Evolutionary conservation across 2,329 filamentous ascomycete species (phyloP), one percentile per base, ranked within the genome.

Genomic region (Aspergillaceae sp.): DNA sequence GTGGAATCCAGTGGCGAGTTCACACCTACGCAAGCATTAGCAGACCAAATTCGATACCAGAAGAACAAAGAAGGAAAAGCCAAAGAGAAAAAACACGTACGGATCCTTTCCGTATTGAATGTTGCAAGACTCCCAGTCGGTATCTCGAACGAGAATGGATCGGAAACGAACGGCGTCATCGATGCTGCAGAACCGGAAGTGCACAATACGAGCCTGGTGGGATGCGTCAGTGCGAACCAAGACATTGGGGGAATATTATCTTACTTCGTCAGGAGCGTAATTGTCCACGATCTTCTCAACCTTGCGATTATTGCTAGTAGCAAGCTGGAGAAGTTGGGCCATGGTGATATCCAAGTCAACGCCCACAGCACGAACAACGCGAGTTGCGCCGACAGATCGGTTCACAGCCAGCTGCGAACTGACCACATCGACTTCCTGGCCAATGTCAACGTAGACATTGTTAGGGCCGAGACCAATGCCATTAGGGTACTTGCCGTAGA

Each of bases 171-270:
- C 63, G 0, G 74, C 73, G 44, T 75, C 59, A 27, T 64, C 60
- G 47, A 76, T 71, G 49, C 64, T 71, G 38, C 62, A 65, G 56
- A 77, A 76, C 6, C 72, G 70, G 53, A 75, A 75, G 29, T 67
- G 60, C n/a, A 74, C 65, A 30, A 62, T 68, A 36, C 66, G 64
- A 30, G 63, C 60, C 71, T 74, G 46, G 11, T 19, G 2, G 19
- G 19, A 19, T 19, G 19, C 19, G 36, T 45, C 29, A 50, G 46
- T 43, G 45, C 5, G 19, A 19, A 19, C 19, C 19, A 19, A 19
- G 19, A 19, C 19, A 19, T 19, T 19, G 19, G 19, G 19, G 19
- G 8, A 7, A 10, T 36, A 4, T 28, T 8, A 11, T 51, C 71
- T 67, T 62, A 74, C 73, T 8, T 64, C 66, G n/a, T 56, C 59